Base-by-base conservation (phyloP, 2,329 filamentous ascomycete genomes). In the Fusarium proliferatum region DNA sequence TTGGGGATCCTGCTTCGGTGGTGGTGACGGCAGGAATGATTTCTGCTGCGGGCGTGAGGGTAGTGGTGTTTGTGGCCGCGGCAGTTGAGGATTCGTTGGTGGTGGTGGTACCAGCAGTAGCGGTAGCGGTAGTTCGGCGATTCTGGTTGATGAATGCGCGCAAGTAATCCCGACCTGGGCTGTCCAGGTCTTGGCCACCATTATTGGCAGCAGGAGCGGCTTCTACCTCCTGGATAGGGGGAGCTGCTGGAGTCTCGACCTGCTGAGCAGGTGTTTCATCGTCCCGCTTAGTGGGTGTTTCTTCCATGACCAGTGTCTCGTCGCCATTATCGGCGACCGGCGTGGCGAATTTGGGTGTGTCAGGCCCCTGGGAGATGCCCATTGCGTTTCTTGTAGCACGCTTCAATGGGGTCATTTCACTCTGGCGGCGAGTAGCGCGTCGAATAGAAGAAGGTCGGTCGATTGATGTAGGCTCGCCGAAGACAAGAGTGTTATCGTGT, bases 121-220 rank as follows among this genome's bases (percentile, higher is more conserved):
- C 30, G 9, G 28, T 23, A 17, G 19, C 23, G 8, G 43, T 42
- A 6, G 71, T 67, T 49, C 77, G 78, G 26, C 75, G 79, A 33
- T 80, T 77, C n/a, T 80, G 79, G 55, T 79, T 80, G 67, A 83
- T 82, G 48, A 83, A 83, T 21, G 79, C 78, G 9, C 78, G 74
- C 75, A 82, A 78, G 39, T 79, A 82, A 16, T 81, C 81, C 2
- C 82, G 80, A 9, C 78, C 80, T 28, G 81, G 81, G 52, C 79
- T 82, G 45, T 83, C 81, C 42, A 79, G 72, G 28, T 79, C 76
- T 26, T 76, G 57, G n/a, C 59, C 41, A 48, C 36, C 42, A 30
- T 38, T 12, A 28, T 59, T 38, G 36, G 59, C 53, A 12, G 61
- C 52, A 28, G 66, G 62, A 23, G 64, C 67, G 34, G 63, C 30